phyloP scores from a whole-genome alignment of 2,329 filamentous ascomycete genomes.

The Neofusicoccum kwambonambiense region DNA sequence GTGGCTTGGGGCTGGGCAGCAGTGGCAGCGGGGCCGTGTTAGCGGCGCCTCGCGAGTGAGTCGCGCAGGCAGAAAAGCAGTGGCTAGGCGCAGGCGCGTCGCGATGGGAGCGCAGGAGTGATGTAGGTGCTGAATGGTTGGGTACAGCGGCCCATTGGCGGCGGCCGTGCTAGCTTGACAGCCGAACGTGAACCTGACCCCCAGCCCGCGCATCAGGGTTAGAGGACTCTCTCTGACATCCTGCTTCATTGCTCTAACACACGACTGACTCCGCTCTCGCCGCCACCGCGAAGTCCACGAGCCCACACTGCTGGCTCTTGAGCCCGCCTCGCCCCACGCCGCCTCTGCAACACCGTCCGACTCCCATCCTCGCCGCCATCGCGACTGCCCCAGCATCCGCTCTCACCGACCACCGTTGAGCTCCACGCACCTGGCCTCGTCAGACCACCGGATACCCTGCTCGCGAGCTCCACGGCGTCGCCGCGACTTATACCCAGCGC shows the following conservation, averaged over 20 bases:
- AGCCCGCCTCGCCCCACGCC: slow-evolving; percentile 4
- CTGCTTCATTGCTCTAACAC: slow-evolving; percentile 17
- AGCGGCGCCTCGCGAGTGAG: background rate
- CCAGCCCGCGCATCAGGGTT: slow-evolving; percentile 10
- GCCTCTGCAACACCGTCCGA: slow-evolving; percentile 3
- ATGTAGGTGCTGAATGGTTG: background rate
- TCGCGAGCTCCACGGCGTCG: background rate
- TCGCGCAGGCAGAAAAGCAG: slow-evolving; percentile 1
- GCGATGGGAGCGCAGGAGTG: slow-evolving; percentile 9
- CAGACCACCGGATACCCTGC: slow-evolving; percentile 14
- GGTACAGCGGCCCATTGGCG: background rate
- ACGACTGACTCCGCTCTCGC: slow-evolving; percentile 10
- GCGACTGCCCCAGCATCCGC: background rate
- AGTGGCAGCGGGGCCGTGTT: background rate
- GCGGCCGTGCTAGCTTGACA: slow-evolving; percentile 11
- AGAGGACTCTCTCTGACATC: slow-evolving; percentile 8
- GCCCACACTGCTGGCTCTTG: background rate
- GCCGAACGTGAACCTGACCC: slow-evolving; percentile 2
- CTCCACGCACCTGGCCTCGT: slow-evolving; percentile 13
- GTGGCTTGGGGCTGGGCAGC: background rate
- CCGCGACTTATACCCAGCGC: slow-evolving; percentile 9
- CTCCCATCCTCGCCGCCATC: slow-evolving; percentile 8
- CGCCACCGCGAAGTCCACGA: slow-evolving; percentile 11
- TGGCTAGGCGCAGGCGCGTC: slow-evolving; percentile 3
- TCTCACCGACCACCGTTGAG: slow-evolving; percentile 13